These are phyloP conservation scores for Ogataea sp. DNA, from an alignment of 805 yeast species.

Conservation along the genomic window DNA sequence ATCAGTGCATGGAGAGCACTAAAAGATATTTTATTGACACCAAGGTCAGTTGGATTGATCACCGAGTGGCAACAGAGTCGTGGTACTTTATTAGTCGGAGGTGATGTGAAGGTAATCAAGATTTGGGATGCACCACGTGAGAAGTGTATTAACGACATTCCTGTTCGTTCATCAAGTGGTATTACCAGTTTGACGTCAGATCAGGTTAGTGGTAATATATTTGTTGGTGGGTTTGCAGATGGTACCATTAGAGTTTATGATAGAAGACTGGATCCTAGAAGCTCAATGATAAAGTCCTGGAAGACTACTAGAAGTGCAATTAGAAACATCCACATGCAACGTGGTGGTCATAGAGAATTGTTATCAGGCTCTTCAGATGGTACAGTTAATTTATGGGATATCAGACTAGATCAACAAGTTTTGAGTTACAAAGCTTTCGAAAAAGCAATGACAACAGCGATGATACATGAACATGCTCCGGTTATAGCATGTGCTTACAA, in stretches of 20 bases:
- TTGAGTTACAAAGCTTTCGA: constrained; percentile 47
- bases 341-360: constrained; percentile 91
- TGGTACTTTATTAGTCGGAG: constrained; percentile 85
- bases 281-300: constrained; percentile 83
- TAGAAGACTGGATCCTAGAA: constrained; percentile 75
- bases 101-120: constrained; percentile 86
- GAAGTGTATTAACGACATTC: constrained; percentile 75
- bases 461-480: constrained; percentile 96
- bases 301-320: constrained; percentile 40
- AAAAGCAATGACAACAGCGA: constrained; percentile 54
- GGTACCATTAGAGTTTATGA: constrained; percentile 87
- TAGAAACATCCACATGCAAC: constrained; percentile 83
- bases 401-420: constrained; percentile 67
- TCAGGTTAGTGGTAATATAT: constrained; percentile 86
- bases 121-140: constrained; percentile 98
- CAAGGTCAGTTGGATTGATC: constrained; percentile 73
- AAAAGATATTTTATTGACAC: constrained; percentile 74
- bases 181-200: constrained; percentile 88
- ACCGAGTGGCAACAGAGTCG: constrained; percentile 97
- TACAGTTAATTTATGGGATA: constrained; percentile 82
- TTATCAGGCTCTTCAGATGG: constrained; percentile 83
- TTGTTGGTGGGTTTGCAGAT: constrained; percentile 90
- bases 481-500: constrained; percentile 83
- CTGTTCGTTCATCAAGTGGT: constrained; percentile 85
- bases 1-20: constrained; percentile 91